Conservation (phyloP, 257 asterid species). For the Rehmannia glutinosa region DNA sequence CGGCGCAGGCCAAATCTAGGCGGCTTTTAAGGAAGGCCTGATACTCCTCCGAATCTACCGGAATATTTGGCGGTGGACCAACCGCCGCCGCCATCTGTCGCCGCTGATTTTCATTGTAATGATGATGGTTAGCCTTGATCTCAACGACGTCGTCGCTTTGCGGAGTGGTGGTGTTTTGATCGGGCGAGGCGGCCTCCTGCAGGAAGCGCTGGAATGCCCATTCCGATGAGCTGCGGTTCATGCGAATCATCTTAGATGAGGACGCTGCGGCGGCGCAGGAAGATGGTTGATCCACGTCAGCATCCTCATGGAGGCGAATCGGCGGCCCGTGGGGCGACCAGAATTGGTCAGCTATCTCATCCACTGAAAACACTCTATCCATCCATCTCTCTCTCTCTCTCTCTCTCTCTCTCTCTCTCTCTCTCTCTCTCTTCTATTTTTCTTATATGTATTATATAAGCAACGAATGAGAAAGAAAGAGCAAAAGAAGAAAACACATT, state of each 20-base stretch:
- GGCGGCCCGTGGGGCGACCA: conserved; percentile 65
- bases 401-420: background rate
- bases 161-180: conserved; percentile 19
- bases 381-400: conserved; percentile 26
- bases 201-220: conserved; percentile 89
- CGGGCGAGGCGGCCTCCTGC: conserved; percentile 58
- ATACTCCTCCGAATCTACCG: conserved; percentile 52
- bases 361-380: conserved; percentile 78
- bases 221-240: conserved; percentile 87
- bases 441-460: background rate
- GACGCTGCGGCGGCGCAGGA: conserved; percentile 13
- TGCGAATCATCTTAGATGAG: conserved; percentile 36
- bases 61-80: conserved; percentile 32
- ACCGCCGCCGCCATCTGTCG: conserved; percentile 9
- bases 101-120: background rate
- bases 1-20: conserved; percentile 89
- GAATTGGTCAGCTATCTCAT: conserved; percentile 62
- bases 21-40: conserved; percentile 74
- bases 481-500: no score
- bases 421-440: background rate
- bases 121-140: conserved; percentile 19
- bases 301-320: conserved; percentile 27
- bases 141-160: conserved; percentile 28
- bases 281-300: conserved; percentile 30
- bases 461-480: background rate